Base-by-base conservation (phyloP, 2,329 filamentous ascomycete genomes). In the Xylariales sp. region DNA sequence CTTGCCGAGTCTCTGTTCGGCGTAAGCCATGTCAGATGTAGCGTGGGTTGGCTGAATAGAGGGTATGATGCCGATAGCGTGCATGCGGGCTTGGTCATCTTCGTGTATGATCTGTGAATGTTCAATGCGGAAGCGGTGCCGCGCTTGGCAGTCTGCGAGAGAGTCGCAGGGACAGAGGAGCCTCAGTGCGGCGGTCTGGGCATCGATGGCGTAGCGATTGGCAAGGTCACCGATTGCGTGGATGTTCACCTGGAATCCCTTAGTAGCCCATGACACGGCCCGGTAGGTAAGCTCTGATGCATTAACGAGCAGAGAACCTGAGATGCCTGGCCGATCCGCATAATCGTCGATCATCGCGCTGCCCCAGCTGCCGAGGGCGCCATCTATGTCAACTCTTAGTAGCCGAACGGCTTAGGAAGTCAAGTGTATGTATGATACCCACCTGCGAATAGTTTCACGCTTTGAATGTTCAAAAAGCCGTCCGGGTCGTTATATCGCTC, bases 41-140 rank as follows among this genome's bases (percentile, higher is more conserved):
- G 90, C 90, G 74, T 92, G 90, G 0, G 90, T 92, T 4, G 90
- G 90, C 74, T 92, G 90, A 62, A 93, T 88, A 2, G 88, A 91
- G 0, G 90, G 89, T 60, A 92, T 84, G 73, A 92, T 87, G 6
- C 87, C 87, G 4, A 91, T 77, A 4, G 81, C 79, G 60, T 81
- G 81, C 73, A 92, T 87, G 36, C 89, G 84, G 1, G 72, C 78
- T 75, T 91, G 90, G 77, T 92, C 90, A 65, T 83, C 81, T 3
- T 88, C 87, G 73, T 91, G 87, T 67, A 92, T 88, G 72, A 92
- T 91, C 72, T 92, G 90, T 0, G 89, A 80, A 79, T 93, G 90
- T 75, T 92, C 90, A 73, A 93, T 89, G 70, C 90, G 87, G 80
- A 91, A 88, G 41, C 90, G 86, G 65, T 83, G 81, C 7, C 76